These are phyloP conservation scores for Lasiosphaeriaceae sp. DNA, from an alignment of 495 filamentous ascomycete genomes.

Conservation along the genomic window DNA sequence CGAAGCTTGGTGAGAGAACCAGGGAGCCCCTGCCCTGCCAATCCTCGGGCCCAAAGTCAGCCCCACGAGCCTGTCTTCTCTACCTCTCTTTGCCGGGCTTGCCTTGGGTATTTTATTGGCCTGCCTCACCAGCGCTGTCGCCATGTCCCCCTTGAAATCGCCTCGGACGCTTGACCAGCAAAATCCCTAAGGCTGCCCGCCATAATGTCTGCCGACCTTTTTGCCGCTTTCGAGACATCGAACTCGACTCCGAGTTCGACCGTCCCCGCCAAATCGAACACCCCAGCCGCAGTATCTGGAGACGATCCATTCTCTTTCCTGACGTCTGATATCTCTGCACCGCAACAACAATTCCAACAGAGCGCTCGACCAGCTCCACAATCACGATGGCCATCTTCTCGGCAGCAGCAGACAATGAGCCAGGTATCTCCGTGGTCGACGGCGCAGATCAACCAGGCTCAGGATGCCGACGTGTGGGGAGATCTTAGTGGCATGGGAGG, in stretches of 20 bases:
- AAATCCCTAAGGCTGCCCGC: neutral
- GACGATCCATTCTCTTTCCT: constrained; percentile 25
- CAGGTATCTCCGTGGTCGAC: constrained; percentile 14
- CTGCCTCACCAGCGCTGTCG: neutral
- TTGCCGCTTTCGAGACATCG: constrained; percentile 62
- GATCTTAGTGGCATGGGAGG: constrained; percentile 15
- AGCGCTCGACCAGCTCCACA: constrained; percentile 20
- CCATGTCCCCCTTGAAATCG: neutral
- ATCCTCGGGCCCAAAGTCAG: no score
- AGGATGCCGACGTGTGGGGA: constrained; percentile 13
- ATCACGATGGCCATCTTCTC: constrained; percentile 17
- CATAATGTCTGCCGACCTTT: constrained; percentile 70
- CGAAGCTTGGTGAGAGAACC: no score
- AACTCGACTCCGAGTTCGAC: constrained; percentile 22
- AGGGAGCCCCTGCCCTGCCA: neutral
- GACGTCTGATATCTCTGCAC: neutral
- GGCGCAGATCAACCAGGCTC: constrained; percentile 7
- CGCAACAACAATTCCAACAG: constrained; percentile 11
- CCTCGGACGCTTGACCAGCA: neutral
- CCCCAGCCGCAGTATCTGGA: neutral
- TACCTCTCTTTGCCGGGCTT: neutral
- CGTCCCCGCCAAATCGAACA: constrained; percentile 1
- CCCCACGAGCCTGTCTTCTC: neutral
- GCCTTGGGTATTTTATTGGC: no score
- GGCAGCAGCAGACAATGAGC: constrained; percentile 11